Conservation (phyloP, 164 flowering plant genomes). For the Umbellularia californica region DNA sequence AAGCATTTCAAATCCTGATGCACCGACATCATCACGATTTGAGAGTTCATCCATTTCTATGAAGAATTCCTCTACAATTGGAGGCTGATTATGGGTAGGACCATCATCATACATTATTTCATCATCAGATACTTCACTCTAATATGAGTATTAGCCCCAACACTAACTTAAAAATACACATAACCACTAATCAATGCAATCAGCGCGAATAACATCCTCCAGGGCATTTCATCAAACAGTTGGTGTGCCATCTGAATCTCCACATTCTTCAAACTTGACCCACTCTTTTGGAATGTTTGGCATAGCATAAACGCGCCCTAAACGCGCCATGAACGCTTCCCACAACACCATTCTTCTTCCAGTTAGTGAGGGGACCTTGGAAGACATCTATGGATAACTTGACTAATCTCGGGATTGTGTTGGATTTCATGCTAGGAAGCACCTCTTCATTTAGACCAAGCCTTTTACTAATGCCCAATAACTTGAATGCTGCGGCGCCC, state of each 20-base stretch:
- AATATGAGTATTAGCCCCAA: slow-evolving; percentile 7
- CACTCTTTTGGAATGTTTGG: slow-evolving; percentile 33
- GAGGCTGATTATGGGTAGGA: slow-evolving; percentile 18
- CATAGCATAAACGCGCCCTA: slow-evolving; percentile 33
- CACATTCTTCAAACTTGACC: slow-evolving; percentile 49
- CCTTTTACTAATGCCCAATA: slow-evolving; percentile 11
- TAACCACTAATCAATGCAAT: too few species aligned
- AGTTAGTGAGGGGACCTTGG: too few species aligned
- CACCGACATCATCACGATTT: slow-evolving; percentile 17
- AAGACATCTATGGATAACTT: too few species aligned
- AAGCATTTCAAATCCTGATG: slow-evolving; percentile 32
- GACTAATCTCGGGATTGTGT: too few species aligned
- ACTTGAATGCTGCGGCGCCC: not conserved
- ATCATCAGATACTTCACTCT: slow-evolving; percentile 12
- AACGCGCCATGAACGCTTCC: slow-evolving; percentile 21
- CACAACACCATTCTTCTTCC: too few species aligned
- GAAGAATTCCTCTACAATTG: slow-evolving; percentile 29
- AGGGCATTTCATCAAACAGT: slow-evolving; percentile 23
- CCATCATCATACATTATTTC: slow-evolving; percentile 26
- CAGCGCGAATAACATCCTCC: too few species aligned
- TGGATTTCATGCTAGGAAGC: too few species aligned
- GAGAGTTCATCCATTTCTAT: slow-evolving; percentile 46
- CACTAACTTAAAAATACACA: slow-evolving; percentile 11
- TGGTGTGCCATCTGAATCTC: slow-evolving; percentile 49
- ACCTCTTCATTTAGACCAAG: too few species aligned